Percentiles rank a stretch among this genome's conserved stretches.
Evolutionary conservation across 2,329 filamentous ascomycete genomes (phyloP).

Genomic region (Fusarium sp.): DNA sequence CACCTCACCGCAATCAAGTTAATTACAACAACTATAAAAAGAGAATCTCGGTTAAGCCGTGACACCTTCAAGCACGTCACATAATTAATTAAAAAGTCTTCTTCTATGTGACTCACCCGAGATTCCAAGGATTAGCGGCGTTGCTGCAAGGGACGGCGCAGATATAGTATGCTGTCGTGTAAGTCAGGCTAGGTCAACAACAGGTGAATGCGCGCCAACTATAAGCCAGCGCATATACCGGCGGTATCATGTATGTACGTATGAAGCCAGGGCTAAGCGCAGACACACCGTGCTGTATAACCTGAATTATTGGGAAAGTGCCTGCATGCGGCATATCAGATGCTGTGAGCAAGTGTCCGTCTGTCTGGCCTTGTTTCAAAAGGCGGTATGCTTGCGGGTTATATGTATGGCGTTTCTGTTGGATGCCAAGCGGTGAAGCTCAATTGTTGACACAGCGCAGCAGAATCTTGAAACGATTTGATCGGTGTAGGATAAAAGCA

Average conservation of each 20-base stretch:
- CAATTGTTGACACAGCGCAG: slow-evolving; percentile 3
- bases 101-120: slow-evolving; percentile 11
- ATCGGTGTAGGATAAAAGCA: slow-evolving; percentile 36
- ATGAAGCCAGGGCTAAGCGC: slow-evolving; percentile 11
- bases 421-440: slow-evolving; percentile 35
- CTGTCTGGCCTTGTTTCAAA: slow-evolving; percentile 30
- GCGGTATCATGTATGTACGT: neutral
- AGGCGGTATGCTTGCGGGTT: slow-evolving; percentile 36
- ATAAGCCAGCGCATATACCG: slow-evolving; percentile 23
- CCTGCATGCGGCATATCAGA: slow-evolving; percentile 10
- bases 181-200: slow-evolving; percentile 36
- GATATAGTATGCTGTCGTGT: slow-evolving; percentile 31
- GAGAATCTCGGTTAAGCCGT: slow-evolving; percentile 10
- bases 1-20: slow-evolving; percentile 26
- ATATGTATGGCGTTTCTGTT: slow-evolving; percentile 21
- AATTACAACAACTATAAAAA: slow-evolving; percentile 1
- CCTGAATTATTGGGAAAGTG: slow-evolving; percentile 17
- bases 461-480: slow-evolving; percentile 33
- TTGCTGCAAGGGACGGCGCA: slow-evolving; percentile 36
- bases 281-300: slow-evolving; percentile 21
- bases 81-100: slow-evolving; percentile 6
- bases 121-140: slow-evolving; percentile 7
- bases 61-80: slow-evolving; percentile 12
- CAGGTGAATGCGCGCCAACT: slow-evolving; percentile 30
- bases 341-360: slow-evolving; percentile 23